Evolutionary conservation across 805 yeast genomes (phyloP).

Genomic region (Kodamaea leandrae): DNA sequence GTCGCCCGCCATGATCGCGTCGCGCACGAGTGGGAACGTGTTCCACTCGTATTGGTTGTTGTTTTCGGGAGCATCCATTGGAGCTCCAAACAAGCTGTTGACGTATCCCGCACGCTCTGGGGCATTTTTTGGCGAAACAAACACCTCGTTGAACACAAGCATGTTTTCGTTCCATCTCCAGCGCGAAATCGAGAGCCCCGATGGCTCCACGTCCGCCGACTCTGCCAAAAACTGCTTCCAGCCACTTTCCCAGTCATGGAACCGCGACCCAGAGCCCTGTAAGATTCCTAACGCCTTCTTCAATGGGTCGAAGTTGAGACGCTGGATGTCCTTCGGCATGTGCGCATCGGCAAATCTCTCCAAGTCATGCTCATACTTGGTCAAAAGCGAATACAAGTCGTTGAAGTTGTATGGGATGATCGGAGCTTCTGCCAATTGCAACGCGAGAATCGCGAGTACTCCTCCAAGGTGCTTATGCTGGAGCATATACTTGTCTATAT

Average conservation of each 20-base stretch:
- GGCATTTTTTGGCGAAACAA: constrained; percentile 34
- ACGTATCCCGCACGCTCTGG: constrained; percentile 61
- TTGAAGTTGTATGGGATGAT: constrained; percentile 65
- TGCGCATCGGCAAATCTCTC: constrained; percentile 31
- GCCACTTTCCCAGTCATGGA: constrained; percentile 53
- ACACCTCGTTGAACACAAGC: constrained; percentile 50
- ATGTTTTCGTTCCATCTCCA: constrained; percentile 80
- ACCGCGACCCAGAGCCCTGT: constrained; percentile 39
- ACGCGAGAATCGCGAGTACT: constrained; percentile 48
- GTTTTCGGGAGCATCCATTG: constrained; percentile 49
- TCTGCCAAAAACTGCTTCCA: constrained; percentile 53
- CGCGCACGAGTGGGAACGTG: constrained; percentile 76
- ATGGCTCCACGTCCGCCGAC: constrained; percentile 64
- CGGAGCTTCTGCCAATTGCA: constrained; percentile 74
- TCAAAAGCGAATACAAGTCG: constrained; percentile 44
- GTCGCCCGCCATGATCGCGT: constrained; percentile 51
- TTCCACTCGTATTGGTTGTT: constrained; percentile 48
- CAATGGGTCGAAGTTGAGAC: constrained; percentile 24
- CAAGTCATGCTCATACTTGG: constrained; percentile 46
- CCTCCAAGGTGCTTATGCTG: constrained; percentile 57
- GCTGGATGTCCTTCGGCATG: constrained; percentile 15
- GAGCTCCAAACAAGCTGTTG: constrained; percentile 70
- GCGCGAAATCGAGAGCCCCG: constrained; percentile 65
- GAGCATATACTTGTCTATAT: constrained; percentile 55
- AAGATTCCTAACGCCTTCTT: constrained; percentile 23